Conservation (phyloP, 306 rosid species). For the Medicago truncatula region MtrunA17r5.0-ANR NC_053042.1:34326501-34327000, state of each 20-base stretch:
- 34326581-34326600: conserved; percentile 93
- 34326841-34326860: conserved; percentile 97
- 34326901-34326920: conserved; percentile 4
- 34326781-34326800: conserved; percentile 99
- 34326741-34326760: conserved; percentile 40
- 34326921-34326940: neutral
- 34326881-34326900: conserved; percentile 6
- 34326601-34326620: conserved; percentile 99
- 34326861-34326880: conserved; percentile 57
- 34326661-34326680: conserved; percentile 30
- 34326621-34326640: conserved; percentile 96
- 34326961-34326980: conserved; percentile 24
- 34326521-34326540: conserved; percentile 99
- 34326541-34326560: conserved; percentile 98
- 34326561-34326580: conserved; percentile 93
- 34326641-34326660: conserved; percentile 93
- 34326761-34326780: conserved; percentile 74
- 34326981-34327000: conserved; percentile 15
- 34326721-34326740: conserved; percentile 11
- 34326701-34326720: conserved; percentile 27
- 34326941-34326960: conserved; percentile 11
- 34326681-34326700: conserved; percentile 30
- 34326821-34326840: conserved; percentile 80
- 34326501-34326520: conserved; percentile 99
- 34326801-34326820: conserved; percentile 99